Percentiles rank a stretch among this genome's conserved stretches.
phyloP scores from a whole-genome alignment of 2,329 filamentous ascomycete genomes.

The Xylariaceae sp. region DNA sequence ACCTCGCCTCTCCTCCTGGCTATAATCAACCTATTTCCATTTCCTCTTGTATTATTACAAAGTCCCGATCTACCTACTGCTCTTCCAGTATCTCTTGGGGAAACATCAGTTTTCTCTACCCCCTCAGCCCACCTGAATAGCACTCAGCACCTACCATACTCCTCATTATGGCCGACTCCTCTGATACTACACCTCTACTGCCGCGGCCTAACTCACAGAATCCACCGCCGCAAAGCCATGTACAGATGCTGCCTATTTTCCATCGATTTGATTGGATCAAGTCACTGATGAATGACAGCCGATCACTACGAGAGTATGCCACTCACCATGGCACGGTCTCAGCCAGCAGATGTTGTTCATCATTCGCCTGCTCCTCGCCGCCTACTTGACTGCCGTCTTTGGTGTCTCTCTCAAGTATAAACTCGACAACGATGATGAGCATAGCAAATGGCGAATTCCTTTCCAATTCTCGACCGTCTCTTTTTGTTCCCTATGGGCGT shows the following conservation, averaged over 20 bases:
- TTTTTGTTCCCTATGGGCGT: conserved; percentile 38
- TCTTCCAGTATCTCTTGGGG: background rate
- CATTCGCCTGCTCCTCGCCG: conserved; percentile 38
- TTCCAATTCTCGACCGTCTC: conserved; percentile 48
- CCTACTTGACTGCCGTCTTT: conserved; percentile 38
- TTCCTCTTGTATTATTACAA: background rate
- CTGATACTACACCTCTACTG: conserved; percentile 25
- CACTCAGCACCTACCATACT: background rate
- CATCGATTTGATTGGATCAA: too few species aligned
- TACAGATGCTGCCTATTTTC: conserved; percentile 12
- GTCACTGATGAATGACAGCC: conserved; percentile 36
- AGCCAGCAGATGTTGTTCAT: conserved; percentile 41
- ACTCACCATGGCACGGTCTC: conserved; percentile 46
- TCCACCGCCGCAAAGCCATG: conserved; percentile 27
- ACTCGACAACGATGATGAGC: conserved; percentile 34
- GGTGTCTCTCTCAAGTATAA: conserved; percentile 43
- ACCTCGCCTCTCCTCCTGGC: background rate
- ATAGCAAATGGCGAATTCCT: conserved; percentile 36
- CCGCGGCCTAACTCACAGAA: conserved; percentile 12
- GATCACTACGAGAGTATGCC: conserved; percentile 46
- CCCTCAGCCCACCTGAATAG: background rate
- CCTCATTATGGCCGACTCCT: conserved; percentile 15
- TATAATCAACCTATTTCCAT: background rate
- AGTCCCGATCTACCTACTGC: background rate
- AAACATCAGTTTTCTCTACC: background rate